A percentile compares a stretch with the other conserved stretches of the same genome.
Evolutionary conservation across 176 grass and related monocot genomes (phyloP).

Genomic region (Stipa capillata): DNA sequence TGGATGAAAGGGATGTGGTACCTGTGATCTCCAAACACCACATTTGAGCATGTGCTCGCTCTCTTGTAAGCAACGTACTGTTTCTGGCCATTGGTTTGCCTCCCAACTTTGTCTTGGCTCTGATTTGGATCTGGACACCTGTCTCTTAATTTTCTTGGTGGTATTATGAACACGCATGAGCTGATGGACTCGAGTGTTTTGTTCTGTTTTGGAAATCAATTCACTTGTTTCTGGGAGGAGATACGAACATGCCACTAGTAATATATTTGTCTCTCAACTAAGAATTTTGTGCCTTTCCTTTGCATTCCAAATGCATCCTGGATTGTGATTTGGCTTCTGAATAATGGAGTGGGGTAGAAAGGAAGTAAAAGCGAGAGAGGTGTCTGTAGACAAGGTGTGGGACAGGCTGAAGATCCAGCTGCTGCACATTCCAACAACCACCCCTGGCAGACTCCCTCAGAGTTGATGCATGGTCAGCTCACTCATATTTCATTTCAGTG

Average conservation of each 20-base stretch:
- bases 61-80: neutral
- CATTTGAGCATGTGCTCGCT: neutral
- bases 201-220: neutral
- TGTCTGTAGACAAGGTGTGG: neutral
- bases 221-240: neutral
- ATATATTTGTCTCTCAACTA: neutral
- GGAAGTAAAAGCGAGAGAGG: neutral
- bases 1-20: slow-evolving; percentile 26
- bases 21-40: slow-evolving; percentile 26
- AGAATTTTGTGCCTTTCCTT: neutral
- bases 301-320: neutral
- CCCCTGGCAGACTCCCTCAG: neutral
- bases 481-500: neutral
- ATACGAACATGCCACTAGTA: neutral
- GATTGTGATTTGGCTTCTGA: neutral
- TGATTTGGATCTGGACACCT: neutral
- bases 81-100: neutral
- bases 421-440: neutral
- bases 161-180: neutral
- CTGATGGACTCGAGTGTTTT: neutral
- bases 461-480: neutral
- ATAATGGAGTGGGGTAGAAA: neutral
- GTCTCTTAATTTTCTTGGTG: neutral
- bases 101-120: neutral
- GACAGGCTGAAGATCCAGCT: slow-evolving; percentile 23